Conservation (phyloP, 441 rosid genomes). For the Pelargonium cotyledonis region DNA sequence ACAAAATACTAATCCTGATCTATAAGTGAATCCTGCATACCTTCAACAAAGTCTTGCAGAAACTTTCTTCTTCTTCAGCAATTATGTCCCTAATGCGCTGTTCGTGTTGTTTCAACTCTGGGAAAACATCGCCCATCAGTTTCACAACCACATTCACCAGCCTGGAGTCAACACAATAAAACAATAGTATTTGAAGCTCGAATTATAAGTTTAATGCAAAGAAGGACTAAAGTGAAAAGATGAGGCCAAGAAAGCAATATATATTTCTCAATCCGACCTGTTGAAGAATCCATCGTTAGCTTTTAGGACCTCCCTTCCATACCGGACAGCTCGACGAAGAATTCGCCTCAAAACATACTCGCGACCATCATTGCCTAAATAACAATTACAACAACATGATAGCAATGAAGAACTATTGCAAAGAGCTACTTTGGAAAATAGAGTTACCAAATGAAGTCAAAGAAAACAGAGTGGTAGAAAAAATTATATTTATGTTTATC, state of each 20-base stretch:
- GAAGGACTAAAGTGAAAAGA: no score
- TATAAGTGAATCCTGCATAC: no score
- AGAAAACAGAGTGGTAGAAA: neutral
- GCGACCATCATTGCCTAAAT: conserved; percentile 90
- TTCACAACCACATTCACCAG: conserved; percentile 67
- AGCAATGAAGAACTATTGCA: no score
- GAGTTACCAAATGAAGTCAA: neutral
- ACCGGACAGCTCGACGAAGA: conserved; percentile 98
- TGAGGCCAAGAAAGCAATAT: no score
- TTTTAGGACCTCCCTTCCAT: conserved; percentile 83
- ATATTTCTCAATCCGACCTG: conserved; percentile 40
- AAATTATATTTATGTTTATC: neutral
- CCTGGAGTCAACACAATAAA: conserved; percentile 33
- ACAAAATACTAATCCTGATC: neutral
- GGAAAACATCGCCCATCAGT: conserved; percentile 78
- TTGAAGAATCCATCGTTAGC: conserved; percentile 83
- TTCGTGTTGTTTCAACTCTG: conserved; percentile 80
- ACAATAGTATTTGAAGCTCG: neutral
- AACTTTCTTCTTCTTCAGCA: conserved; percentile 84
- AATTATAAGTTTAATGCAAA: neutral
- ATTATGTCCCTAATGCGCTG: conserved; percentile 58
- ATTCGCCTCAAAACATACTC: conserved; percentile 94
- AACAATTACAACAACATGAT: conserved; percentile 11
- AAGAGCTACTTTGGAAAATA: neutral
- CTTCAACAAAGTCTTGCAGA: neutral